Evolutionary conservation across 1,139 yeast species (phyloP).

Genomic region (Suhomyces chickasaworum): DNA sequence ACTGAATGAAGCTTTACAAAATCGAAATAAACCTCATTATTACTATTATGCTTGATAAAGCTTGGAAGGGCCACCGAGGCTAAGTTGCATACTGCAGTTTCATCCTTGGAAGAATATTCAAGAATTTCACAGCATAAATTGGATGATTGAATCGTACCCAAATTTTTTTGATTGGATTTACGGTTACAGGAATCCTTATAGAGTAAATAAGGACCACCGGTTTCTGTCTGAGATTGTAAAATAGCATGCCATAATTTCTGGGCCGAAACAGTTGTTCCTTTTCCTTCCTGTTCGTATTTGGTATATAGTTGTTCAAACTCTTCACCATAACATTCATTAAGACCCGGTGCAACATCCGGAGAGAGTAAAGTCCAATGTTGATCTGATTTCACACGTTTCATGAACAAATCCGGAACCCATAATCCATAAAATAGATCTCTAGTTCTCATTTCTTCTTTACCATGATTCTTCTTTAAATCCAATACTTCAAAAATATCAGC

Average conservation of each 20-base stretch:
- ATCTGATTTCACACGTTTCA: slow-evolving; percentile 53
- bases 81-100: slow-evolving; percentile 59
- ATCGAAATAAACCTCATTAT: slow-evolving; percentile 55
- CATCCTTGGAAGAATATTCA: slow-evolving; percentile 55
- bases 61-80: slow-evolving; percentile 56
- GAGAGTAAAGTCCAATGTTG: slow-evolving; percentile 58
- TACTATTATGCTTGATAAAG: slow-evolving; percentile 37
- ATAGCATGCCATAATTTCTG: slow-evolving; percentile 57
- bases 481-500: slow-evolving; percentile 81
- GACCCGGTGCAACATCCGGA: slow-evolving; percentile 55
- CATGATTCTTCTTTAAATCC: slow-evolving; percentile 86
- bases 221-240: slow-evolving; percentile 58
- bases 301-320: slow-evolving; percentile 49
- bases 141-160: slow-evolving; percentile 59
- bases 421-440: slow-evolving; percentile 89
- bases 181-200: slow-evolving; percentile 58
- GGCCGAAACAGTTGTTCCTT: slow-evolving; percentile 43
- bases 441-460: slow-evolving; percentile 88
- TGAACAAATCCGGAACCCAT: slow-evolving; percentile 83
- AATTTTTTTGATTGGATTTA: slow-evolving; percentile 56
- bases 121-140: slow-evolving; percentile 61
- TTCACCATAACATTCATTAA: slow-evolving; percentile 51
- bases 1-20: slow-evolving; percentile 71
- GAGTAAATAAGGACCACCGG: slow-evolving; percentile 61
- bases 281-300: slow-evolving; percentile 47